These are phyloP conservation scores for Coemansia erecta DNA, from an alignment of 192 early-diverging fungal genomes.

Conservation along the genomic window DNA sequence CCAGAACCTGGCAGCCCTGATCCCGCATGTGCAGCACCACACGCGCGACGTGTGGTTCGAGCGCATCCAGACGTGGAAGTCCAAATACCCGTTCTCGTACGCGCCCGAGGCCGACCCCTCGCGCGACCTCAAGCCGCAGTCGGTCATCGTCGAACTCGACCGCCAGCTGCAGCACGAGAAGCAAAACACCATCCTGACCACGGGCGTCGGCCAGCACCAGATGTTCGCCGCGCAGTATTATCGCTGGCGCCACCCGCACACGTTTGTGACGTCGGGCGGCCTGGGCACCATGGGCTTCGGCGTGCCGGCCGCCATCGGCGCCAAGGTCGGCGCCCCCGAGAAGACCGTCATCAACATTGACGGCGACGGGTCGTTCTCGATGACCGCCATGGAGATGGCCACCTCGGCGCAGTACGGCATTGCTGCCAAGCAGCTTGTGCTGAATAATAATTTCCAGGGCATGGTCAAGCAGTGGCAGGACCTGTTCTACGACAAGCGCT, in stretches of 20 bases:
- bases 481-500: conserved; percentile 96
- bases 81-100: conserved; percentile 88
- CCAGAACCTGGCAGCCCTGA: conserved; percentile 75
- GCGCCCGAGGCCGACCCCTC: conserved; percentile 59
- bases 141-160: conserved; percentile 90
- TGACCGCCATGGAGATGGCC: conserved; percentile 98
- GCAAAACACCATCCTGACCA: conserved; percentile 91
- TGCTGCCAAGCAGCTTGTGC: conserved; percentile 91
- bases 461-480: conserved; percentile 97
- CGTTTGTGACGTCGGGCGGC: conserved; percentile 92
- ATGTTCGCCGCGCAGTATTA: conserved; percentile 99
- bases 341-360: conserved; percentile 98
- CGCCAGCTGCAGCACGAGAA: conserved; percentile 77
- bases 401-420: conserved; percentile 98
- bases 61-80: conserved; percentile 82
- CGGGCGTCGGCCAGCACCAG: conserved; percentile 98
- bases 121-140: conserved; percentile 84
- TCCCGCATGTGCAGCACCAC: conserved; percentile 72
- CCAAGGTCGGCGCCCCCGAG: conserved; percentile 91
- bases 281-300: conserved; percentile 99
- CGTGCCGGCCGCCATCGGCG: conserved; percentile 93
- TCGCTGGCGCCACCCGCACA: conserved; percentile 86
- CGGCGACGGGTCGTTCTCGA: conserved; percentile 97
- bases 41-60: conserved; percentile 84
- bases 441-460: conserved; percentile 99